A percentile compares a stretch with the other conserved stretches of the same genome.
These are phyloP conservation scores for Sporothrix brunneoviolacea DNA, from an alignment of 2,329 filamentous ascomycete species.

Conservation along the genomic window DNA sequence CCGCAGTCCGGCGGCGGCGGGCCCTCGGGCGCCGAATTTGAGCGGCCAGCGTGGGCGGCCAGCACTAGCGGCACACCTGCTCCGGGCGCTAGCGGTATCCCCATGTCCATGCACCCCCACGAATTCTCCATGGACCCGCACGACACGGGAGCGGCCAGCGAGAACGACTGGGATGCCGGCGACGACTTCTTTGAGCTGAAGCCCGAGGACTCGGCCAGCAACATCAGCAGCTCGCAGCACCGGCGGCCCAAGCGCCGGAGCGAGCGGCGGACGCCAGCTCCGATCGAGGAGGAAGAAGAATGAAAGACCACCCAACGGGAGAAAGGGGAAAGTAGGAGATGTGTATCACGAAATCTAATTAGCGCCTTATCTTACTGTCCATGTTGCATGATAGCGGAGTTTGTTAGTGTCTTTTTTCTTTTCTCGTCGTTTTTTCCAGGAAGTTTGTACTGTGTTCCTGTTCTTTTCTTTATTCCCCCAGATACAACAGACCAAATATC, in stretches of 20 bases:
- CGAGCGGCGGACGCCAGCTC: conserved; percentile 64
- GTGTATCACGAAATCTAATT: no score
- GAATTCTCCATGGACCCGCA: conserved; percentile 12
- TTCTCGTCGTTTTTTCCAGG: background rate
- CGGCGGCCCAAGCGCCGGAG: conserved; percentile 60
- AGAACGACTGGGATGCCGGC: conserved; percentile 52
- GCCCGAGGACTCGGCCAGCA: conserved; percentile 75
- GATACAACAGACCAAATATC: background rate
- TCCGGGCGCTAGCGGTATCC: conserved; percentile 22
- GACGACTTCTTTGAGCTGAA: conserved; percentile 56
- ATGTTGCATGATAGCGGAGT: no score
- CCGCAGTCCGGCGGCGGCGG: conserved; percentile 31
- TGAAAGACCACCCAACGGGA: background rate
- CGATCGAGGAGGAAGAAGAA: conserved; percentile 63
- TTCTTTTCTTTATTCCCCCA: background rate
- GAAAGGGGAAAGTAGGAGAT: background rate
- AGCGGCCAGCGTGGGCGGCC: conserved; percentile 40
- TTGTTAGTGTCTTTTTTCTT: background rate
- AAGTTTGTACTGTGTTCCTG: background rate
- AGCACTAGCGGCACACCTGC: conserved; percentile 22
- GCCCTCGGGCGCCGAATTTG: conserved; percentile 33
- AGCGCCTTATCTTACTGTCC: no score
- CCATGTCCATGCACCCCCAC: conserved; percentile 7
- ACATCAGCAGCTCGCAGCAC: conserved; percentile 66
- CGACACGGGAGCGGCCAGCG: conserved; percentile 28